Evolutionary conservation across 2,329 filamentous ascomycete genomes (phyloP).

Genomic region (Ophiostoma himal-ulmi): DNA sequence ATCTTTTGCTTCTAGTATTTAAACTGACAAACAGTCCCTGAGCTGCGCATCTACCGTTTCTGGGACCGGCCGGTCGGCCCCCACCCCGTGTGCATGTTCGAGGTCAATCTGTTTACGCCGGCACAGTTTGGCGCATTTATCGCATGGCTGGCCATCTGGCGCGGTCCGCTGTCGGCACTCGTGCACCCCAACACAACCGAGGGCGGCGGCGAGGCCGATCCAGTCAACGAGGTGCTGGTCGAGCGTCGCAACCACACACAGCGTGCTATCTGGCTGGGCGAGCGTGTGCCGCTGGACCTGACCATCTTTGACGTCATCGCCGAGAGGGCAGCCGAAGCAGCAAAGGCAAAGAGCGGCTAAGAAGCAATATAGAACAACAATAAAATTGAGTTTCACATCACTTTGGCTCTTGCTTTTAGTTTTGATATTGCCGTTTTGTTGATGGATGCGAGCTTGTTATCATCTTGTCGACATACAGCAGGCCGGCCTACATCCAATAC

Average conservation of each 20-base stretch:
- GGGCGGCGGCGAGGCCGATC: slow-evolving; percentile 28
- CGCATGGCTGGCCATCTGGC: slow-evolving; percentile 74
- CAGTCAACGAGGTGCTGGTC: slow-evolving; percentile 29
- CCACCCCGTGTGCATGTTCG: slow-evolving; percentile 83
- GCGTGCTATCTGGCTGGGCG: slow-evolving; percentile 68
- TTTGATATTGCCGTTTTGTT: not conserved
- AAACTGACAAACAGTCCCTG: slow-evolving; percentile 56
- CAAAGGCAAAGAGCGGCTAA: not conserved
- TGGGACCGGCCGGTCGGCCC: slow-evolving; percentile 76
- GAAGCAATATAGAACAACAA: not conserved
- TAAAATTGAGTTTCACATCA: not conserved
- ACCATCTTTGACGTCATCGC: slow-evolving; percentile 40
- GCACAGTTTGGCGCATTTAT: slow-evolving; percentile 86
- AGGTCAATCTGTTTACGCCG: slow-evolving; percentile 81
- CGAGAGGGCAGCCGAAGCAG: slow-evolving; percentile 10
- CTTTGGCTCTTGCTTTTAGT: too few species aligned
- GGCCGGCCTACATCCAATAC: too few species aligned
- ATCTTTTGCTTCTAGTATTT: not conserved
- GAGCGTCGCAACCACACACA: slow-evolving; percentile 57
- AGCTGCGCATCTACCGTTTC: slow-evolving; percentile 72
- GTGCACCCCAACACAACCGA: slow-evolving; percentile 76
- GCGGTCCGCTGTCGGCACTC: slow-evolving; percentile 71
- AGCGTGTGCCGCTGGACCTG: slow-evolving; percentile 56
- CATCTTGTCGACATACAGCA: not conserved
- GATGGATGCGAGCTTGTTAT: not conserved